Percentiles rank a stretch among this genome's conserved stretches.
Conservation (phyloP, 768 basidiomycete species). For the Boletellus ananas region DNA sequence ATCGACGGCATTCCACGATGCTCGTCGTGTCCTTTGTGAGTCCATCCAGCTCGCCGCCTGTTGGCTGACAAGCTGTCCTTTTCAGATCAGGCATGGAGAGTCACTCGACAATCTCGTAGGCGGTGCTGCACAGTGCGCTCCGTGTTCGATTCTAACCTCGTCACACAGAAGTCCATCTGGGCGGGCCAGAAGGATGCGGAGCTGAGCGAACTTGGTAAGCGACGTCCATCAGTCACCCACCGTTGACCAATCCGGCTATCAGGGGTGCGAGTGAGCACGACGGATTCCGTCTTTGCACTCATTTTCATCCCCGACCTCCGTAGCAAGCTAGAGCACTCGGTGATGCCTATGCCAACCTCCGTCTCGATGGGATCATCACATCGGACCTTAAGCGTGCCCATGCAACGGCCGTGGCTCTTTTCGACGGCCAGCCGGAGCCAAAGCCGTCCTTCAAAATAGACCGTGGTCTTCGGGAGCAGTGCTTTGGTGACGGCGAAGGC, state of each 20-base stretch:
- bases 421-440: slow-evolving; percentile 43
- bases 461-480: slow-evolving; percentile 58
- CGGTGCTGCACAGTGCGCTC: background rate
- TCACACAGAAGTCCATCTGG: slow-evolving; percentile 49
- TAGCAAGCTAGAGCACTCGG: slow-evolving; percentile 68
- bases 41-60: too few relatives aligned
- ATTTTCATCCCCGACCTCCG: background rate
- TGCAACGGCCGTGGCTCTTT: slow-evolving; percentile 57
- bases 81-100: slow-evolving; percentile 71
- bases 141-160: background rate
- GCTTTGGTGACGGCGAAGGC: slow-evolving; percentile 71
- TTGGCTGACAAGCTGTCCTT: background rate
- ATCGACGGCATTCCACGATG: slow-evolving; percentile 10
- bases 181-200: slow-evolving; percentile 75
- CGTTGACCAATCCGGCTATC: slow-evolving; percentile 7
- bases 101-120: slow-evolving; percentile 72
- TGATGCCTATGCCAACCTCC: slow-evolving; percentile 43
- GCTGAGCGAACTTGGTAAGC: slow-evolving; percentile 69
- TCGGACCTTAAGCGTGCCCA: slow-evolving; percentile 65
- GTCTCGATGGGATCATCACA: slow-evolving; percentile 55
- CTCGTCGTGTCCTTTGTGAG: slow-evolving; percentile 27
- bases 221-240: background rate
- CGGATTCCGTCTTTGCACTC: background rate
- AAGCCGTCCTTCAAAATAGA: slow-evolving; percentile 47
- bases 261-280: slow-evolving; percentile 52